Percentiles rank a stretch among this genome's conserved stretches.
These are phyloP conservation scores for Platanus orientalis DNA, from an alignment of 164 flowering plant species.

Conservation along the genomic window DNA sequence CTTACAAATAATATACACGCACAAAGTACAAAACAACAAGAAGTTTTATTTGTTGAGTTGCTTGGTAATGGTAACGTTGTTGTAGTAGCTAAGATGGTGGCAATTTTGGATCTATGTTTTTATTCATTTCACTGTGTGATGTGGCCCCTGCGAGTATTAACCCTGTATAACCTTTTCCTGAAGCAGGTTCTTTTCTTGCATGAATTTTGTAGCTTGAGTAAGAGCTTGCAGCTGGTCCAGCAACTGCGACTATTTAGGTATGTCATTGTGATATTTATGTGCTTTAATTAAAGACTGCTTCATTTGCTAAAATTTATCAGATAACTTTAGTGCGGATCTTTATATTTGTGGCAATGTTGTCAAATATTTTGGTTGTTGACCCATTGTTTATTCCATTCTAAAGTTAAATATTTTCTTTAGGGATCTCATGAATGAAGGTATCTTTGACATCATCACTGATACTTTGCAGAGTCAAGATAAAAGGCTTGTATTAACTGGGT, in stretches of 20 bases:
- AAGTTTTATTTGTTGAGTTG: too few relatives aligned
- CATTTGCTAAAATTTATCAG: not conserved
- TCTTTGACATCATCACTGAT: constrained; percentile 77
- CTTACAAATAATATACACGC: too few relatives aligned
- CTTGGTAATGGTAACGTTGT: too few relatives aligned
- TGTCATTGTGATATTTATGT: constrained; percentile 12
- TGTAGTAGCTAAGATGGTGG: too few relatives aligned
- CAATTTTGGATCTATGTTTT: too few relatives aligned
- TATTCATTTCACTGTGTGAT: too few relatives aligned
- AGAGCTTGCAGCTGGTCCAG: constrained; percentile 93
- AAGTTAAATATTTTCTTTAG: constrained; percentile 30
- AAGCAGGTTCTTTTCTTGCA: constrained; percentile 79
- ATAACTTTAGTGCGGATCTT: too few relatives aligned
- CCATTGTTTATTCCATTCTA: constrained; percentile 1
- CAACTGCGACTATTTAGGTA: constrained; percentile 88
- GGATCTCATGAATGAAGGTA: constrained; percentile 92
- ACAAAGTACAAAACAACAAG: too few relatives aligned
- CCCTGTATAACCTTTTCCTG: not conserved
- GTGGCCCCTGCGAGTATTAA: not conserved
- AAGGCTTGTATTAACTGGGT: constrained; percentile 93
- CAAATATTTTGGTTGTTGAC: not conserved
- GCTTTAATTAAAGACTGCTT: constrained; percentile 1
- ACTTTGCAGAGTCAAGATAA: constrained; percentile 74
- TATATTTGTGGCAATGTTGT: not conserved
- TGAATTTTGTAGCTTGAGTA: constrained; percentile 89